A percentile compares a stretch with the other conserved stretches of the same genome.
These are phyloP conservation scores for Tricholoma bakamatsutake DNA, from an alignment of 768 basidiomycete species.

Conservation along the genomic window DNA sequence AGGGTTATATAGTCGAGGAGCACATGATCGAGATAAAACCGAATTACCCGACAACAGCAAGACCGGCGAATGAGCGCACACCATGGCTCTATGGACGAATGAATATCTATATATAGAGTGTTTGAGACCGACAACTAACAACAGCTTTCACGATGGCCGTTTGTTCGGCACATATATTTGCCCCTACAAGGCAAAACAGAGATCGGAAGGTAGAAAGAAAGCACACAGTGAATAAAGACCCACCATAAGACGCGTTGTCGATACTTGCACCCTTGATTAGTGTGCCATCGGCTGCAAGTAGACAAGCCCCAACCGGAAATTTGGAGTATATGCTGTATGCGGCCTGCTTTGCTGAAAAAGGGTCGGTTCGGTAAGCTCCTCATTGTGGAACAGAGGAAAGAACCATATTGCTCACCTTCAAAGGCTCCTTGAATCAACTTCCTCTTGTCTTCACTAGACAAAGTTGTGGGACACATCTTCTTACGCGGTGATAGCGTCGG, in stretches of 20 bases:
- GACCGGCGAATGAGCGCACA: slow-evolving; percentile 55
- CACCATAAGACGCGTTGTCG: slow-evolving; percentile 92
- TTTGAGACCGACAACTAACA: slow-evolving; percentile 41
- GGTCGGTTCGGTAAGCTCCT: not conserved
- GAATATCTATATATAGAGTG: not conserved
- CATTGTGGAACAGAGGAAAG: not conserved
- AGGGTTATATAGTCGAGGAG: too few species aligned
- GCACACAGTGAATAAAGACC: not conserved
- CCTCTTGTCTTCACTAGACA: not conserved
- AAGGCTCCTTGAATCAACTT: not conserved
- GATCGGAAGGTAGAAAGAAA: not conserved
- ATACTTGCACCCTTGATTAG: slow-evolving; percentile 87
- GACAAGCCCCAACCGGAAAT: slow-evolving; percentile 88
- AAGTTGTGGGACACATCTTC: not conserved
- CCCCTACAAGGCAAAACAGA: slow-evolving; percentile 43
- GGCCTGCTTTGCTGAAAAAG: slow-evolving; percentile 51
- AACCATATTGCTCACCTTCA: not conserved
- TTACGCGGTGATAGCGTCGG: not conserved
- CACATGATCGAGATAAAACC: slow-evolving; percentile 16
- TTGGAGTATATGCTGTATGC: slow-evolving; percentile 86
- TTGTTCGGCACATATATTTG: slow-evolving; percentile 89
- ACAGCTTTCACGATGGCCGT: slow-evolving; percentile 92
- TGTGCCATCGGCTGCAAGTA: slow-evolving; percentile 61
- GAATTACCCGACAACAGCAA: slow-evolving; percentile 71
- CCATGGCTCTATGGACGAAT: slow-evolving; percentile 64